A percentile compares a stretch with the other conserved stretches of the same genome.
Evolutionary conservation across 495 filamentous ascomycete genomes (phyloP).

Genomic region (Cercophora scortea): DNA sequence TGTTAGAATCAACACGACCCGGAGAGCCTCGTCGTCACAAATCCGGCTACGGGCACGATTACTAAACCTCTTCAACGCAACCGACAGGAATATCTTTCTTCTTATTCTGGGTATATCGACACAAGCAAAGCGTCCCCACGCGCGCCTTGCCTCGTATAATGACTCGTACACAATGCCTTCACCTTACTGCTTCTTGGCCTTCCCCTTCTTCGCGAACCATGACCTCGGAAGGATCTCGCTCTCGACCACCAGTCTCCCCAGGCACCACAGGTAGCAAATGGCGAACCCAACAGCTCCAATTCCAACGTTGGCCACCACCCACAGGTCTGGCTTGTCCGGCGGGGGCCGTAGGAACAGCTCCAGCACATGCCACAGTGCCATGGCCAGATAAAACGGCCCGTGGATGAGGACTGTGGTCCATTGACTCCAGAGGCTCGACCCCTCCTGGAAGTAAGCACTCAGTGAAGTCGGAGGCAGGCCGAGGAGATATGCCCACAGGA

Average conservation of each 20-base stretch:
- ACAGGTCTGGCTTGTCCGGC: constrained; percentile 75
- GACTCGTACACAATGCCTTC: neutral
- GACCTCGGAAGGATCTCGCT: constrained; percentile 34
- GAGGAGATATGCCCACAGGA: constrained; percentile 85
- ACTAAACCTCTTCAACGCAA: too few relatives aligned
- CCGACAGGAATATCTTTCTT: too few relatives aligned
- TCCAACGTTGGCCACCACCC: constrained; percentile 83
- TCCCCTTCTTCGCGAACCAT: constrained; percentile 17
- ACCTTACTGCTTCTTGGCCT: constrained; percentile 31
- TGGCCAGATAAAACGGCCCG: constrained; percentile 61
- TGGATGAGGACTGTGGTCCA: constrained; percentile 61
- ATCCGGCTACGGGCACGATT: too few relatives aligned
- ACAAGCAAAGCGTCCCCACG: too few relatives aligned
- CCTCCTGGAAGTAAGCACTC: constrained; percentile 51
- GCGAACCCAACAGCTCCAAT: constrained; percentile 80
- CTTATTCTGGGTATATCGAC: too few relatives aligned
- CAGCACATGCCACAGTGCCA: constrained; percentile 70
- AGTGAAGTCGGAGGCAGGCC: constrained; percentile 74
- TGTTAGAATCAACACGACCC: too few relatives aligned
- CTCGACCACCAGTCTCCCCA: constrained; percentile 60
- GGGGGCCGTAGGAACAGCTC: constrained; percentile 64
- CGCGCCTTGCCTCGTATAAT: too few relatives aligned
- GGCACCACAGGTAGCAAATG: constrained; percentile 84
- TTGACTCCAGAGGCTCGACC: constrained; percentile 35
- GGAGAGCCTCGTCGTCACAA: too few relatives aligned